A percentile compares a stretch with the other conserved stretches of the same genome.
Conservation (phyloP, 2,329 filamentous ascomycete genomes). For the Colletotrichum sp. region DNA sequence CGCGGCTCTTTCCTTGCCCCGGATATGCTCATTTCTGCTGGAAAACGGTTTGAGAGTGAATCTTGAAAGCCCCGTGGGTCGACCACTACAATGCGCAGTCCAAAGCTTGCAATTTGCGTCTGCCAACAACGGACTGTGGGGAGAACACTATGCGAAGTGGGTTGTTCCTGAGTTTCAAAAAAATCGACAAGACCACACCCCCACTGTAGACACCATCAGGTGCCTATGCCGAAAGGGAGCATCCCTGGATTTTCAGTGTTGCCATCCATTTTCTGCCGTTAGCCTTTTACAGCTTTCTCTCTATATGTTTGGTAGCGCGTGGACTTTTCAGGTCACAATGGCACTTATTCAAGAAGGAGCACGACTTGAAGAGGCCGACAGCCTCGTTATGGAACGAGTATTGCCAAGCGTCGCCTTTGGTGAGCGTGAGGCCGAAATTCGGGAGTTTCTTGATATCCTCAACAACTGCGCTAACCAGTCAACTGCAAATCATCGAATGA, state of each 20-base stretch:
- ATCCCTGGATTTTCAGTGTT: fast-evolving
- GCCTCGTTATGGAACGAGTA: no score
- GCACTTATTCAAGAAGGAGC: neutral
- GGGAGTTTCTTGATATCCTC: neutral
- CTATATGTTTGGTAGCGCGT: no score
- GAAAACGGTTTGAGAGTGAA: neutral
- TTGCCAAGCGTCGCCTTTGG: no score
- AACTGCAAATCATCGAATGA: neutral
- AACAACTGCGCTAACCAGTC: fast-evolving
- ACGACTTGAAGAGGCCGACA: neutral
- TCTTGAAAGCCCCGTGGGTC: neutral
- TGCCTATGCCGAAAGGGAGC: neutral
- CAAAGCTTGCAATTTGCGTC: neutral
- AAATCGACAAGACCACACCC: neutral
- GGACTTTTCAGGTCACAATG: neutral
- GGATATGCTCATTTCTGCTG: neutral
- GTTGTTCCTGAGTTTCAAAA: no score
- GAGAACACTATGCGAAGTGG: no score
- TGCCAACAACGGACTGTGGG: no score
- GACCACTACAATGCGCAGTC: neutral
- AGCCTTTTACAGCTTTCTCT: no score
- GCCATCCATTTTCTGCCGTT: fast-evolving
- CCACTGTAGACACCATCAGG: neutral
- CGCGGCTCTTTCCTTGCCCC: neutral
- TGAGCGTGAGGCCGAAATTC: neutral